Conservation (phyloP, 2,329 filamentous ascomycete species). For the Aspergillus fructus region DNA sequence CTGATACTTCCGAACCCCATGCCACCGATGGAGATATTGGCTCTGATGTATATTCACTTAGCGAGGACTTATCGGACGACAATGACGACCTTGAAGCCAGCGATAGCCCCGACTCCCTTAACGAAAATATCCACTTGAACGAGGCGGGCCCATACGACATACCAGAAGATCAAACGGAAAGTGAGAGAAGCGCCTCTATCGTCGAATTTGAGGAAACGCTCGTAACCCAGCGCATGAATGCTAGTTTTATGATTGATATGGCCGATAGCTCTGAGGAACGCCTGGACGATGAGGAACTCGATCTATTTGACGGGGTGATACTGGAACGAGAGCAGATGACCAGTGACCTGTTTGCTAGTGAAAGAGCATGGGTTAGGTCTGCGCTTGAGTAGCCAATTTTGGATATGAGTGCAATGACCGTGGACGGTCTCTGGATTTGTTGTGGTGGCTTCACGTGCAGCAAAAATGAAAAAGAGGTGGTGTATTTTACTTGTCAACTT, state of each 20-base stretch:
- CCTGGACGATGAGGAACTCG: not conserved
- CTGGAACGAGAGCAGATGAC: not conserved
- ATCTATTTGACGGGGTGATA: not conserved
- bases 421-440: not conserved
- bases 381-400: not conserved
- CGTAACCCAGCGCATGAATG: not conserved
- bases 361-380: not conserved
- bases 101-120: not conserved
- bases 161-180: not conserved
- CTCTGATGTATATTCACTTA: not conserved
- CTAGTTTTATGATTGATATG: too few species aligned
- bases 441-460: not conserved
- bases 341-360: not conserved
- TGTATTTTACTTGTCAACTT: not conserved
- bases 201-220: not conserved
- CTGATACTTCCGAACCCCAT: not conserved
- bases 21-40: not conserved
- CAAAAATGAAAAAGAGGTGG: not conserved
- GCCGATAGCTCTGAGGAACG: not conserved
- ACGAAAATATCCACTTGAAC: not conserved
- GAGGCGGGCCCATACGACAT: not conserved
- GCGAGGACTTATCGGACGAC: not conserved
- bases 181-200: not conserved
- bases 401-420: not conserved
- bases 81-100: not conserved